phyloP scores from a whole-genome alignment of 1,284 basidiomycete genomes.

The Apiotrichum porosum region DNA sequence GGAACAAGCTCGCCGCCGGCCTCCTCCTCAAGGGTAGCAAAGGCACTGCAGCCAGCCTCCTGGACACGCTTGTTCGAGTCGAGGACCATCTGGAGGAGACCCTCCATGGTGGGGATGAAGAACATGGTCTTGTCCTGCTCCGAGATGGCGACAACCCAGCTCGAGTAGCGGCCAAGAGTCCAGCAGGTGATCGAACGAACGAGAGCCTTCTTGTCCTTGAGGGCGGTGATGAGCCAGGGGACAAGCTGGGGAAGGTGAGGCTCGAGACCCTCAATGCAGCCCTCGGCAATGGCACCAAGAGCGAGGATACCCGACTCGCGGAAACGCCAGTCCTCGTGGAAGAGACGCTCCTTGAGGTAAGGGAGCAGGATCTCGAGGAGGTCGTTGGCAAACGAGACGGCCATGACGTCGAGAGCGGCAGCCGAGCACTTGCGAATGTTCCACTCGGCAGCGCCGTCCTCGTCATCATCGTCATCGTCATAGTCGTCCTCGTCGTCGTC shows the following conservation, averaged over 20 bases:
- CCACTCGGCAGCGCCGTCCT: slow-evolving; percentile 98
- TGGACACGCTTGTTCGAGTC: slow-evolving; percentile 99
- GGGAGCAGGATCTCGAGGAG: slow-evolving; percentile 83
- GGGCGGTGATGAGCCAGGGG: slow-evolving; percentile 83
- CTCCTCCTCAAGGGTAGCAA: slow-evolving; percentile 97
- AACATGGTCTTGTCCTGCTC: slow-evolving; percentile 80
- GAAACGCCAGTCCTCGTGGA: slow-evolving; percentile 89
- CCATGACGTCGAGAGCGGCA: slow-evolving; percentile 93
- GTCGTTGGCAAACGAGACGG: slow-evolving; percentile 82
- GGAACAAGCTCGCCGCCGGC: slow-evolving; percentile 85
- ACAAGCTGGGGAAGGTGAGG: slow-evolving; percentile 89
- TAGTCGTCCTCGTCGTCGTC: slow-evolving; percentile 83
- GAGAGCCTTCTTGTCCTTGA: slow-evolving; percentile 91
- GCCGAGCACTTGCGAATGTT: slow-evolving; percentile 97
- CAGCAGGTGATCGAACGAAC: slow-evolving; percentile 98
- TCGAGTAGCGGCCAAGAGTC: slow-evolving; percentile 97
- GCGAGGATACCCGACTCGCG: slow-evolving; percentile 94
- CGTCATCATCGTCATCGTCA: slow-evolving; percentile 87
- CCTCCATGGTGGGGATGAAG: slow-evolving; percentile 97
- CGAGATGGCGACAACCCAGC: slow-evolving; percentile 77
- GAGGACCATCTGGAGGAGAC: slow-evolving; percentile 92
- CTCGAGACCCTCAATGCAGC: slow-evolving; percentile 92
- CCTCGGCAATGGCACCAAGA: slow-evolving; percentile 96
- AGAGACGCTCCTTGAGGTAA: slow-evolving; percentile 87
- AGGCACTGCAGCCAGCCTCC: slow-evolving; percentile 97